Evolutionary conservation across 164 flowering plant species (phyloP).

Genomic region (Annona squamosa): DNA sequence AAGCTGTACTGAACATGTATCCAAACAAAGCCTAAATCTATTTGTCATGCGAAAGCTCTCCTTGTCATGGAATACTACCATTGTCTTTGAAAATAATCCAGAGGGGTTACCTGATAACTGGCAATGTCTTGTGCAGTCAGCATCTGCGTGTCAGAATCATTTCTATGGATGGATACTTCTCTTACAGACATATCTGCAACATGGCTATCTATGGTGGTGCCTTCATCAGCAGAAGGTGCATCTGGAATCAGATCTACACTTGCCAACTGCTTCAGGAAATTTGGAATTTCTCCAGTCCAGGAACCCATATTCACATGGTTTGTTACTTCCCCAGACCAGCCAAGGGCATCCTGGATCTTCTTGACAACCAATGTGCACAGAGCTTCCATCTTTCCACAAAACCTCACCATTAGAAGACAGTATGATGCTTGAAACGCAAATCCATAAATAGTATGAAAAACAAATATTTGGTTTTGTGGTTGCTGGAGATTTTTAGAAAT

Average conservation of each 20-base stretch:
- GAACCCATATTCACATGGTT: conserved; percentile 42
- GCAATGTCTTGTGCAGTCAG: conserved; percentile 53
- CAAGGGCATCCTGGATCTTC: conserved; percentile 53
- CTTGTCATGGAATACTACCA: too few species aligned
- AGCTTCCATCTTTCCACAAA: conserved; percentile 46
- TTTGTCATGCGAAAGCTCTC: too few species aligned
- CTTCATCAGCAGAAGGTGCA: conserved; percentile 16
- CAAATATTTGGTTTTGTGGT: neutral
- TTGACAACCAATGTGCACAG: conserved; percentile 40
- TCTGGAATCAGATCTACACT: conserved; percentile 13
- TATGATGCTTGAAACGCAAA: neutral
- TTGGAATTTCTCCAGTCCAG: conserved; percentile 70
- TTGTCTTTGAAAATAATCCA: neutral
- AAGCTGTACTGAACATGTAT: too few species aligned
- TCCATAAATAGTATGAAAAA: neutral
- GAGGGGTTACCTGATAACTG: conserved; percentile 63
- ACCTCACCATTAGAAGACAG: conserved; percentile 3
- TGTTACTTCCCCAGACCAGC: conserved; percentile 56
- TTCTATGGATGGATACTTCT: conserved; percentile 9
- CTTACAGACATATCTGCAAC: neutral
- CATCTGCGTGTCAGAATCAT: conserved; percentile 27
- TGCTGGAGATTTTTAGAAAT: neutral
- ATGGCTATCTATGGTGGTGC: conserved; percentile 13
- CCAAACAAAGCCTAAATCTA: too few species aligned
- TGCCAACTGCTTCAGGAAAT: conserved; percentile 31